A percentile compares a stretch with the other conserved stretches of the same genome.
Conservation (phyloP, 2,329 filamentous ascomycete species). For the Penicillium freii region DNA sequence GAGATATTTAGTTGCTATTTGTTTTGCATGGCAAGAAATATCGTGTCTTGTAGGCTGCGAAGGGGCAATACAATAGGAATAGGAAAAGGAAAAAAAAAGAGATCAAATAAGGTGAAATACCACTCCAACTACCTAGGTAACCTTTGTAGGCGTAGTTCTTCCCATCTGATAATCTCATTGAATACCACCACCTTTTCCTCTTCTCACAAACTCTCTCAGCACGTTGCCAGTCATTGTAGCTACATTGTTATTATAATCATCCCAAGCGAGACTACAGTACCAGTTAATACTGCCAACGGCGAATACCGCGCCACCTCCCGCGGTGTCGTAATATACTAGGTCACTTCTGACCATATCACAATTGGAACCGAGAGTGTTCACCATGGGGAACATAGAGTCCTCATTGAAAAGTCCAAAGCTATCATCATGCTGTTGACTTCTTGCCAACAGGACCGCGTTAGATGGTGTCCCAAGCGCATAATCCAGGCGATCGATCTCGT, state of each 20-base stretch:
- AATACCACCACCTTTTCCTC: neutral
- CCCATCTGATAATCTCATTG: neutral
- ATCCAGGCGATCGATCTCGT: slow-evolving; percentile 40
- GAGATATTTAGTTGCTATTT: too few relatives aligned
- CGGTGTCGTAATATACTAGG: neutral
- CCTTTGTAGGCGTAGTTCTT: neutral
- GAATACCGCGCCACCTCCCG: neutral
- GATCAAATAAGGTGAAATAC: too few relatives aligned
- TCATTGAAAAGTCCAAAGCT: slow-evolving; percentile 1
- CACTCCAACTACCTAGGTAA: too few relatives aligned
- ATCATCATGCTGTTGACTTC: neutral
- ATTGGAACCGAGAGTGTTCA: neutral
- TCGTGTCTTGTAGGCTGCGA: too few relatives aligned
- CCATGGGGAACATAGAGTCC: slow-evolving; percentile 1
- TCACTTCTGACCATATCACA: neutral
- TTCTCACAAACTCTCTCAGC: neutral
- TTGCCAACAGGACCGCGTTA: slow-evolving; percentile 24
- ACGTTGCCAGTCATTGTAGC: neutral
- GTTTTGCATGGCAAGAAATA: too few relatives aligned
- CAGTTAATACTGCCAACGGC: slow-evolving; percentile 1
- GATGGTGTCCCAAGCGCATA: slow-evolving; percentile 30
- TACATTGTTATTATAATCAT: neutral
- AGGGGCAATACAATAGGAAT: too few relatives aligned
- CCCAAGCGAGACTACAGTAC: neutral
- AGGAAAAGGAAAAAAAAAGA: too few relatives aligned